Evolutionary conservation across 495 filamentous ascomycete species (phyloP).

Genomic region (Tetracladium setigerum): DNA sequence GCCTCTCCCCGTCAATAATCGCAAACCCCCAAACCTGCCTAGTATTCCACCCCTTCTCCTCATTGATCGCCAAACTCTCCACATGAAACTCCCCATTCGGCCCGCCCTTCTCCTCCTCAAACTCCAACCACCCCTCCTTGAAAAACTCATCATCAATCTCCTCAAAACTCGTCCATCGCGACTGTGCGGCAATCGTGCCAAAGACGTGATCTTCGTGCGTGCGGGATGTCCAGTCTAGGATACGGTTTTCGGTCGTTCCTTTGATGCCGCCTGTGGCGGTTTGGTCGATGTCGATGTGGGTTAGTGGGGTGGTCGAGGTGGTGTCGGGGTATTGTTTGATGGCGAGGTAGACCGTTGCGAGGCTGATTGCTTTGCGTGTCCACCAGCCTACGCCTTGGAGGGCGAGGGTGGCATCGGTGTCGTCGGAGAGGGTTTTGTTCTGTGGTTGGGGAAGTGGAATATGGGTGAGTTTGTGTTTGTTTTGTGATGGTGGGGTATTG

Average conservation of each 20-base stretch:
- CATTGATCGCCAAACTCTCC: conserved; percentile 45
- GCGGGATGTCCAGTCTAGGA: conserved; percentile 60
- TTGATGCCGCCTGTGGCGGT: conserved; percentile 54
- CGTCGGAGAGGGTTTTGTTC: conserved; percentile 75
- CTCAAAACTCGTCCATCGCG: conserved; percentile 36
- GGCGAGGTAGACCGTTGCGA: conserved; percentile 65
- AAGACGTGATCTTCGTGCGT: conserved; percentile 77
- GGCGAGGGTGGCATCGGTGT: conserved; percentile 61
- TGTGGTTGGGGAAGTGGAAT: conserved; percentile 26
- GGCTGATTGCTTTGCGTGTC: conserved; percentile 64
- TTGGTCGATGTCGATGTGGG: conserved; percentile 78
- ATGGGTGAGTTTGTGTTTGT: not conserved
- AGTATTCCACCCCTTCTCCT: conserved; percentile 50
- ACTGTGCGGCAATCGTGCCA: conserved; percentile 58
- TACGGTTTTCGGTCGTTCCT: conserved; percentile 64
- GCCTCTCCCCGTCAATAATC: conserved; percentile 46
- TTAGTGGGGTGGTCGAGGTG: conserved; percentile 26
- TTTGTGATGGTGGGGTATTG: conserved; percentile 8
- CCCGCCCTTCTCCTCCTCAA: conserved; percentile 38
- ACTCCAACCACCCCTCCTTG: conserved; percentile 43
- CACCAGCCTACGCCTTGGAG: conserved; percentile 84
- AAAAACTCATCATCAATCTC: conserved; percentile 37
- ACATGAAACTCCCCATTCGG: conserved; percentile 41
- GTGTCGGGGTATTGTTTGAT: conserved; percentile 54
- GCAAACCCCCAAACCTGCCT: conserved; percentile 51